phyloP scores from a whole-genome alignment of 257 asterid species.

The Solanum paucissectum region DNA sequence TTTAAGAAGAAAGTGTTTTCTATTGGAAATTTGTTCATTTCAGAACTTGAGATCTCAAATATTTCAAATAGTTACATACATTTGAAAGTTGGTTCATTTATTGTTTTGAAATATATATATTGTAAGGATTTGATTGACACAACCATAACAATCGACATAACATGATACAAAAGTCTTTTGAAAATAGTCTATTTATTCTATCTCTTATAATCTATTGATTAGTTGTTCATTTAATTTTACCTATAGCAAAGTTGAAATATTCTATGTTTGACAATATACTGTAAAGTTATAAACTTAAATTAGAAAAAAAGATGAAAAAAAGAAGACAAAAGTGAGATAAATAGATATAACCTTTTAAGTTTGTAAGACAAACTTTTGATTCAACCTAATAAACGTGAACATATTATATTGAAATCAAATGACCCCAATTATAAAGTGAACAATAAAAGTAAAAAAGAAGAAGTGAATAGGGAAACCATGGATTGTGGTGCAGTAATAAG shows the following conservation, averaged over 20 bases:
- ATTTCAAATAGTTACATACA: not conserved
- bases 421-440: not conserved
- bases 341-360: not conserved
- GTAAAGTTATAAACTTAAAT: not conserved
- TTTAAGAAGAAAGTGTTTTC: not conserved
- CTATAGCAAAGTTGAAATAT: not conserved
- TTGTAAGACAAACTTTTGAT: not conserved
- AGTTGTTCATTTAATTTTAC: not conserved
- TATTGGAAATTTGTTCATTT: not conserved
- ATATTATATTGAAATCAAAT: not conserved
- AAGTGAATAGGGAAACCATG: not conserved
- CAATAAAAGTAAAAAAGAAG: not conserved
- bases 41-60: not conserved
- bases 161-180: not conserved
- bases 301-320: not conserved
- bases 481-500: rapidly evolving
- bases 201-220: not conserved
- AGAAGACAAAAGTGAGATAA: not conserved
- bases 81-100: not conserved
- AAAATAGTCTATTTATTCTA: not conserved
- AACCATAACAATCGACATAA: not conserved
- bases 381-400: not conserved
- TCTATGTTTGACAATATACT: not conserved
- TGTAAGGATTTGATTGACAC: not conserved
- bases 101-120: no score